Evolutionary conservation across 306 rosid species (phyloP).

Genomic region (Vicia faba): DNA sequence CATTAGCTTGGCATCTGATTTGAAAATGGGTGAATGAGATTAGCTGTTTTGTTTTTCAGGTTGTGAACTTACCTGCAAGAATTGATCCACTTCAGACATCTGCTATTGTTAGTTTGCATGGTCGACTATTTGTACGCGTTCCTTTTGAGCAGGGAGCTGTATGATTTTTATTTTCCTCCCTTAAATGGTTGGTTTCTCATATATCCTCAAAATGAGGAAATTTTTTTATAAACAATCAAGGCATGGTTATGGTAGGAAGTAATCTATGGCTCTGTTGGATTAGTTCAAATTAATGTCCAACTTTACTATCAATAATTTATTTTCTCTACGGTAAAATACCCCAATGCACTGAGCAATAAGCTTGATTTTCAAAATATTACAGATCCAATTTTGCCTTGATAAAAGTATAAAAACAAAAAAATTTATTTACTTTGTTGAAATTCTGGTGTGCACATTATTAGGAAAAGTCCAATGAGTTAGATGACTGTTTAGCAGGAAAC

Average conservation of each 20-base stretch:
- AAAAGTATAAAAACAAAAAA: not conserved
- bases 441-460: constrained; percentile 3
- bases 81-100: constrained; percentile 82
- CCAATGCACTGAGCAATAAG: constrained; percentile 22
- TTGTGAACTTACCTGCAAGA: constrained; percentile 73
- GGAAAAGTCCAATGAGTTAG: not conserved
- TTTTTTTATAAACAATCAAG: constrained; percentile 24
- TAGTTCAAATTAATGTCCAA: constrained; percentile 26
- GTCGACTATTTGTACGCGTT: constrained; percentile 72
- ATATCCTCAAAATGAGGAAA: constrained; percentile 22
- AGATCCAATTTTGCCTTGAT: constrained; percentile 9
- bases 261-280: constrained; percentile 38
- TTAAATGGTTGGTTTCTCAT: constrained; percentile 20
- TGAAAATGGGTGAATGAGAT: constrained; percentile 24
- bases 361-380: constrained; percentile 25
- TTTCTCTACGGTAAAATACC: constrained; percentile 27
- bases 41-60: constrained; percentile 52
- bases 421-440: not conserved
- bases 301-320: constrained; percentile 1
- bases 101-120: constrained; percentile 80
- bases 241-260: constrained; percentile 37
- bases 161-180: constrained; percentile 36
- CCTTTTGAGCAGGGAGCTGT: constrained; percentile 69
- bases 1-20: constrained; percentile 5
- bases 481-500: no score